These are phyloP conservation scores for Juncus effusus DNA, from an alignment of 176 grass and related monocot species.

Conservation along the genomic window DNA sequence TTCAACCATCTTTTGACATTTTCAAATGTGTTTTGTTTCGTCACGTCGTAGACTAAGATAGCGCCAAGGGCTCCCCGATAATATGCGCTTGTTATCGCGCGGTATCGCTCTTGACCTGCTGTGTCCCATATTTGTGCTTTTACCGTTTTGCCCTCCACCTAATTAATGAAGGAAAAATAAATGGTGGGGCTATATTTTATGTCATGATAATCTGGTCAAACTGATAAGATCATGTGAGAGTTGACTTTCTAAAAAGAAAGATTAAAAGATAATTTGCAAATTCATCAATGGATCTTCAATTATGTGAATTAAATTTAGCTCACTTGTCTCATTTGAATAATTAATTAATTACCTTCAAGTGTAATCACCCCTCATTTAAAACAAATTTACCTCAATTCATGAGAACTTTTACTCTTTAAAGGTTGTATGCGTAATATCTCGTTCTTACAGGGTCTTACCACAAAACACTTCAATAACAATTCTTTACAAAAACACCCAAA, in stretches of 20 bases:
- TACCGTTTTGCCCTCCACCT: constrained; percentile 63
- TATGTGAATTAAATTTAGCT: neutral
- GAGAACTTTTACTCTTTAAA: too few relatives aligned
- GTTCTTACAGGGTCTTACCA: neutral
- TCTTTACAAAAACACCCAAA: too few relatives aligned
- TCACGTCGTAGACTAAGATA: constrained; percentile 75
- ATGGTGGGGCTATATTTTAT: neutral
- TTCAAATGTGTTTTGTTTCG: constrained; percentile 53
- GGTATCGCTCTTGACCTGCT: constrained; percentile 63
- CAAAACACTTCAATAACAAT: too few relatives aligned
- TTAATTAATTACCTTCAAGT: neutral
- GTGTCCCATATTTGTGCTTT: constrained; percentile 84
- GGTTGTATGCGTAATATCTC: too few relatives aligned
- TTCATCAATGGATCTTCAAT: neutral
- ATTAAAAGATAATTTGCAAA: neutral
- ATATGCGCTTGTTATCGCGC: constrained; percentile 76
- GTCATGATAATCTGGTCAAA: neutral
- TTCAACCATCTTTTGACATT: constrained; percentile 63
- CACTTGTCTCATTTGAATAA: too few relatives aligned
- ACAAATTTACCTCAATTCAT: too few relatives aligned
- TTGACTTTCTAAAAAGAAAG: neutral
- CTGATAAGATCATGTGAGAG: neutral
- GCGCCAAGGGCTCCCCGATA: constrained; percentile 72
- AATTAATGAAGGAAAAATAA: neutral
- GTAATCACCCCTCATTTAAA: neutral